These are phyloP conservation scores for Botrytis deweyae DNA, from an alignment of 2,329 filamentous ascomycete species.

Conservation along the genomic window DNA sequence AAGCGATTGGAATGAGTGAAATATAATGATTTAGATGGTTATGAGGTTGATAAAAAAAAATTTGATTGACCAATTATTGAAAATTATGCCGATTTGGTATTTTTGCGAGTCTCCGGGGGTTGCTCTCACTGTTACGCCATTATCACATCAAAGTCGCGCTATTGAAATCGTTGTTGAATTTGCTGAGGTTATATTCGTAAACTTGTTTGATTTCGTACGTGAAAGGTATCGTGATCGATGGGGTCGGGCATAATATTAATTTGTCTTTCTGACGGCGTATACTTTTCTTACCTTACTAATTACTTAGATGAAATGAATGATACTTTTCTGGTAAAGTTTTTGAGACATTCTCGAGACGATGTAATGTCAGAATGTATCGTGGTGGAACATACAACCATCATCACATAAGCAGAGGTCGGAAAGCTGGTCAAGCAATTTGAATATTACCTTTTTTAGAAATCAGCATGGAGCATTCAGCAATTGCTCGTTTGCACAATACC, in stretches of 20 bases:
- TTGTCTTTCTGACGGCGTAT: neutral
- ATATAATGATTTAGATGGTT: neutral
- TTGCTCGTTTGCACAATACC: neutral
- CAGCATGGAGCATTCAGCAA: neutral
- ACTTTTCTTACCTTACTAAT: constrained; percentile 18
- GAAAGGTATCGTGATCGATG: constrained; percentile 7
- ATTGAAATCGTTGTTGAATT: constrained; percentile 9
- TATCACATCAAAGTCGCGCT: neutral
- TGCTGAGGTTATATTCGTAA: constrained; percentile 8
- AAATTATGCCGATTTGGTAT: neutral
- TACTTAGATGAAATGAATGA: constrained; percentile 3
- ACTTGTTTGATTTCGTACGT: neutral
- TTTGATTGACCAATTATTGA: neutral
- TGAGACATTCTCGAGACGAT: constrained; percentile 21
- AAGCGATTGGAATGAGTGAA: neutral
- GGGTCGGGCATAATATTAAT: constrained; percentile 4
- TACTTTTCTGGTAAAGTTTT: constrained; percentile 15
- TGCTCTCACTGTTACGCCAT: neutral
- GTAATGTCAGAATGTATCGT: constrained; percentile 7
- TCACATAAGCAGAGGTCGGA: constrained; percentile 10
- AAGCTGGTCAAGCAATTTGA: constrained; percentile 5
- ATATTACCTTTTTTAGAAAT: neutral
- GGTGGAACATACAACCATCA: constrained; percentile 12
- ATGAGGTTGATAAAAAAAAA: neutral
- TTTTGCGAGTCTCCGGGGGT: neutral